A percentile compares a stretch with the other conserved stretches of the same genome.
phyloP scores from a whole-genome alignment of 139 green algal species.

The Auxenochlorella protothecoides region DNA sequence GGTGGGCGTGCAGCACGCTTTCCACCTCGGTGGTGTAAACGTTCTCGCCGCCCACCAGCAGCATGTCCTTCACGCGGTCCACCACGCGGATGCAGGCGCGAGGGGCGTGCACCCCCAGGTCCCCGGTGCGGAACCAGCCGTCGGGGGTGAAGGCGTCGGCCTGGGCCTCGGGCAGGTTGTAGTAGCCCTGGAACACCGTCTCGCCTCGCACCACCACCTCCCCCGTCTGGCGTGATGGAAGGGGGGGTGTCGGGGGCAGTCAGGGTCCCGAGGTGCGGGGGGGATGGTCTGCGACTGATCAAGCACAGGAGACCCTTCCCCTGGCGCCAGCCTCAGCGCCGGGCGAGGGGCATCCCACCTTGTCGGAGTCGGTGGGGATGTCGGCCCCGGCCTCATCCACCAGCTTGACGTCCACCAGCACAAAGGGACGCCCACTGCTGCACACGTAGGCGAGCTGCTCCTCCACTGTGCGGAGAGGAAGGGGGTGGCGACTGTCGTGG shows the following conservation, averaged over 20 bases:
- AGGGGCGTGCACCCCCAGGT: constrained; percentile 39
- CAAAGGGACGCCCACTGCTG: constrained; percentile 60
- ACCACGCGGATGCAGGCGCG: constrained; percentile 69
- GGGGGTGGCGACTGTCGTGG: no score
- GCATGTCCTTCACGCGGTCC: constrained; percentile 86
- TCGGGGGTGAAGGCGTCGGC: constrained; percentile 34
- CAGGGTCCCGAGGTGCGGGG: not conserved
- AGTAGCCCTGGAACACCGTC: constrained; percentile 69
- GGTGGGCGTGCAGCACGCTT: constrained; percentile 57
- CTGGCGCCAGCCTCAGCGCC: no score
- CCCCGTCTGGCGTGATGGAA: constrained; percentile 22
- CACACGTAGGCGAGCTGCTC: constrained; percentile 46
- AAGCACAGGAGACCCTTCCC: no score
- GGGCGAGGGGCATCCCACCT: constrained; percentile 6
- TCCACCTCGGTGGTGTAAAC: constrained; percentile 86
- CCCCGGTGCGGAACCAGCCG: constrained; percentile 71
- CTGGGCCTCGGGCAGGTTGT: constrained; percentile 29
- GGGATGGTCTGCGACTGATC: no score
- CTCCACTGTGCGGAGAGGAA: constrained; percentile 3
- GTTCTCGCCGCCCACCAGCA: constrained; percentile 72
- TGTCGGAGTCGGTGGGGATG: constrained; percentile 31
- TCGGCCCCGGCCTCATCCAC: constrained; percentile 34
- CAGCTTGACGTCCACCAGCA: constrained; percentile 55
- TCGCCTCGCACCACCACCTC: constrained; percentile 61
- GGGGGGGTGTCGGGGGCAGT: not conserved